A percentile compares a stretch with the other conserved stretches of the same genome.
Conservation (phyloP, 148 eudicot species). For the Nepenthes gracilis region DNA sequence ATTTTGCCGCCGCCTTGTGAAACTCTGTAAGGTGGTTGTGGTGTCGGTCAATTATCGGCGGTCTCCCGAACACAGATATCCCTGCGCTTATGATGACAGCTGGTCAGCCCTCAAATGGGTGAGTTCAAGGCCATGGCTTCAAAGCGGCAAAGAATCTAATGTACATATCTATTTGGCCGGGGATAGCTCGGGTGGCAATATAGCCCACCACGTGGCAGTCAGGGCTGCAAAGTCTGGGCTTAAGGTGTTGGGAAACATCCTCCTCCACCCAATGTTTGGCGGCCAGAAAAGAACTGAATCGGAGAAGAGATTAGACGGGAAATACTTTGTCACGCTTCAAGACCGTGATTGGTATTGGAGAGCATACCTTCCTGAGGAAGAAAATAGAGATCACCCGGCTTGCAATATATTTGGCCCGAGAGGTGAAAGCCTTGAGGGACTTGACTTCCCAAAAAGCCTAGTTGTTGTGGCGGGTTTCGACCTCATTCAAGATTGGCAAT, state of each 20-base stretch:
- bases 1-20: slow-evolving; percentile 5
- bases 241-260: slow-evolving; percentile 4
- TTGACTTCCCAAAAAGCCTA: slow-evolving; percentile 6
- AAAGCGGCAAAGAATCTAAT: slow-evolving; percentile 5
- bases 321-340: slow-evolving; percentile 6
- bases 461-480: slow-evolving; percentile 8
- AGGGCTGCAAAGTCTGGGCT: slow-evolving; percentile 2
- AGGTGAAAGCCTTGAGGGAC: not conserved
- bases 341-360: slow-evolving; percentile 13
- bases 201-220: slow-evolving; percentile 9
- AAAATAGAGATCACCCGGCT: slow-evolving; percentile 10
- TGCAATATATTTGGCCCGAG: slow-evolving; percentile 8
- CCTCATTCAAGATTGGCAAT: slow-evolving; percentile 10
- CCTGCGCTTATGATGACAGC: slow-evolving; percentile 10
- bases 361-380: slow-evolving; percentile 7
- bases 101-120: slow-evolving; percentile 9
- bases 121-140: slow-evolving; percentile 7
- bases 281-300: slow-evolving; percentile 10
- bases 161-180: slow-evolving; percentile 8
- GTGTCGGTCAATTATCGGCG: slow-evolving; percentile 8
- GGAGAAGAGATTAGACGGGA: slow-evolving; percentile 7
- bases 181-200: slow-evolving; percentile 9
- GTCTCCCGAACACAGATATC: slow-evolving; percentile 7
- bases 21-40: slow-evolving; percentile 5
- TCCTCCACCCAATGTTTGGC: slow-evolving; percentile 10